Evolutionary conservation across 2,329 filamentous ascomycete species (phyloP).

Genomic region (Graphilbum ipis-grandicollis): DNA sequence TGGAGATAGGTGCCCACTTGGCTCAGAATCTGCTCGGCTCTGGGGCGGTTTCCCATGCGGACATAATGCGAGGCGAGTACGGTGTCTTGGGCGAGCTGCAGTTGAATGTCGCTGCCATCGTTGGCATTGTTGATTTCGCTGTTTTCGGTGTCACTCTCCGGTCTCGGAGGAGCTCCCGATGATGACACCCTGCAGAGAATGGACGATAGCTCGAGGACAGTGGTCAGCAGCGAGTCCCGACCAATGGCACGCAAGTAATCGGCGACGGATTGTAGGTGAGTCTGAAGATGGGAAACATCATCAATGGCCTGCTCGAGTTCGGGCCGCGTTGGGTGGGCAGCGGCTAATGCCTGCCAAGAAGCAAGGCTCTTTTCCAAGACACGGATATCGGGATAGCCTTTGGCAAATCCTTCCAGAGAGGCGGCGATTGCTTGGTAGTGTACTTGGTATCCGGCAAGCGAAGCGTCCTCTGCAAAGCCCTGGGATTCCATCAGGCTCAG

Average conservation of each 20-base stretch:
- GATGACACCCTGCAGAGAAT: constrained; percentile 23
- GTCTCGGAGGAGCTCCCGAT: too few species aligned
- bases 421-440: constrained; percentile 28
- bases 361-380: constrained; percentile 19
- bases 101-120: constrained; percentile 6
- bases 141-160: too few species aligned
- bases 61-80: constrained; percentile 35
- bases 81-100: constrained; percentile 26
- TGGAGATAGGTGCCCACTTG: constrained; percentile 34
- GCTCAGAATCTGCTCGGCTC: constrained; percentile 35
- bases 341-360: constrained; percentile 26
- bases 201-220: constrained; percentile 27
- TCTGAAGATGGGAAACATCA: constrained; percentile 28
- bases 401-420: constrained; percentile 26
- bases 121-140: constrained; percentile 17
- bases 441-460: constrained; percentile 25
- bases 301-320: constrained; percentile 29
- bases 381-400: constrained; percentile 18
- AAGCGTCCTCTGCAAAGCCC: constrained; percentile 25
- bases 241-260: constrained; percentile 35
- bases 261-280: constrained; percentile 30
- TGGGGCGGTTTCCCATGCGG: constrained; percentile 30
- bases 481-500: constrained; percentile 18
- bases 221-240: constrained; percentile 25
- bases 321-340: constrained; percentile 18